A percentile compares a stretch with the other conserved stretches of the same genome.
phyloP scores from a whole-genome alignment of 805 yeast genomes.

The Candida sanyiensis region DNA sequence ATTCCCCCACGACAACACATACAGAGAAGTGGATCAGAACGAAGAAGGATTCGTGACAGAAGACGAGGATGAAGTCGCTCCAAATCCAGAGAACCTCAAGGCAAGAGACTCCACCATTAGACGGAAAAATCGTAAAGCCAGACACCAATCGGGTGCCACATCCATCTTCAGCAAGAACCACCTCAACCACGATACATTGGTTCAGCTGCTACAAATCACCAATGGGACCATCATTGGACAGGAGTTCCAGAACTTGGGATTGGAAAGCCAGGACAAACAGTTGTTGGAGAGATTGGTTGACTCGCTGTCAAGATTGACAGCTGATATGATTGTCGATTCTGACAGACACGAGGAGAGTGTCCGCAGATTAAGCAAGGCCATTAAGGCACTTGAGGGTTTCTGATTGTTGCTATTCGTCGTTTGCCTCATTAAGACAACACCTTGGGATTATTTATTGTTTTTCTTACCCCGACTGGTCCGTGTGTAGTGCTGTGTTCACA shows the following conservation, averaged over 20 bases:
- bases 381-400: constrained; percentile 83
- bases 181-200: constrained; percentile 29
- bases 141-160: constrained; percentile 4
- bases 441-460: not conserved
- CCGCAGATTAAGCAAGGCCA: constrained; percentile 71
- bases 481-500: too few species aligned
- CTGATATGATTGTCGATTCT: constrained; percentile 86
- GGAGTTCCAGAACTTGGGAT: constrained; percentile 68
- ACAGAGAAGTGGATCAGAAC: not conserved
- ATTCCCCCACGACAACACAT: too few species aligned
- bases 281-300: constrained; percentile 82
- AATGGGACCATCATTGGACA: constrained; percentile 39
- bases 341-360: constrained; percentile 76
- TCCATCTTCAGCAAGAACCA: constrained; percentile 18
- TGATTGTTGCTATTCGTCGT: constrained; percentile 11
- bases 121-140: constrained; percentile 5
- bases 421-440: not conserved
- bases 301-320: constrained; percentile 76
- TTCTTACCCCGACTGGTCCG: too few species aligned
- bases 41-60: constrained; percentile 26
- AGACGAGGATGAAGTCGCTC: constrained; percentile 16
- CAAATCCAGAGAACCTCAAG: not conserved
- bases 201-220: constrained; percentile 33
- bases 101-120: constrained; percentile 4
- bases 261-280: constrained; percentile 71